phyloP scores from a whole-genome alignment of 306 rosid genomes.

The Fragaria vesca region DNA sequence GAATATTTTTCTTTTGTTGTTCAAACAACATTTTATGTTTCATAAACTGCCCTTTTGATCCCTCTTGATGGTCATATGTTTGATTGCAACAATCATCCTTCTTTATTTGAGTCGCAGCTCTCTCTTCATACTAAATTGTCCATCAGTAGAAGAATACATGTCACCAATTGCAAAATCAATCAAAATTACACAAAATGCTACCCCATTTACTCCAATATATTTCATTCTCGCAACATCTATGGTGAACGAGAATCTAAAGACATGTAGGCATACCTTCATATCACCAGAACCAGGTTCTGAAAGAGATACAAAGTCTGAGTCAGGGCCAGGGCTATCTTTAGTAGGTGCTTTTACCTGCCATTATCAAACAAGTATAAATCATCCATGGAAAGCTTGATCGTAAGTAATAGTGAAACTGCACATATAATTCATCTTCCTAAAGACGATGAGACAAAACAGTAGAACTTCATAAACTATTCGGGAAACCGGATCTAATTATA shows the following conservation, averaged over 20 bases:
- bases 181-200: conserved; percentile 7
- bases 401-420: neutral
- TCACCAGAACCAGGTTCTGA: conserved; percentile 35
- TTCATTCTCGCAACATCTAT: conserved; percentile 1
- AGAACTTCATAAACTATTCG: neutral
- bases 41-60: conserved; percentile 22
- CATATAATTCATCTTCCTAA: neutral
- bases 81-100: conserved; percentile 34
- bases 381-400: neutral
- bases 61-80: conserved; percentile 29
- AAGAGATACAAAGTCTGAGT: neutral
- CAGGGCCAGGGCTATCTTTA: conserved; percentile 24
- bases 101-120: conserved; percentile 26
- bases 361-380: conserved; percentile 5
- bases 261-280: conserved; percentile 43
- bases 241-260: conserved; percentile 13
- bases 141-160: conserved; percentile 7
- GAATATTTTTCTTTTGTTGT: conserved; percentile 52
- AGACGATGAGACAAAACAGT: neutral
- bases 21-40: conserved; percentile 50
- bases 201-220: neutral
- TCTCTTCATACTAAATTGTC: conserved; percentile 53
- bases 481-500: neutral
- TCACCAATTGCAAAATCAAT: conserved; percentile 5
- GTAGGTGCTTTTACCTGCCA: conserved; percentile 52